These are phyloP conservation scores for Aspergillus terreus DNA, from an alignment of 2,329 filamentous ascomycete genomes.

Conservation along the genomic window DNA sequence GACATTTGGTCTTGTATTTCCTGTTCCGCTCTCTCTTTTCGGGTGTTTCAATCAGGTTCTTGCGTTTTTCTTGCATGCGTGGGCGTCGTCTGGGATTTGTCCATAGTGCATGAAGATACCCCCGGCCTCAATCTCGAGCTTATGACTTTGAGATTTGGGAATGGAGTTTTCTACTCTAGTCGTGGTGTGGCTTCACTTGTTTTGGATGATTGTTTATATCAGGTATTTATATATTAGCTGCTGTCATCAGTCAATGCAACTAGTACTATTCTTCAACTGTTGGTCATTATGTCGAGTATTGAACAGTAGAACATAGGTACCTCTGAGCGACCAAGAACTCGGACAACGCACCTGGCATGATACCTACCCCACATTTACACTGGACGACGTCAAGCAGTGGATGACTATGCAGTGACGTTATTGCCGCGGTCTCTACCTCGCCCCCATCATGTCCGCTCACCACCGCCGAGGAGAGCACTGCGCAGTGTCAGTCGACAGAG, in stretches of 20 bases:
- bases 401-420: constrained; percentile 11
- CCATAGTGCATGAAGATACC: constrained; percentile 35
- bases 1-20: constrained; percentile 1
- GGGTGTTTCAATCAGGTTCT: neutral
- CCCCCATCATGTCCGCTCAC: neutral
- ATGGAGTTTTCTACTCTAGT: constrained; percentile 22
- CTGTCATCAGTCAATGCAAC: neutral
- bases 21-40: neutral
- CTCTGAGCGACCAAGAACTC: neutral
- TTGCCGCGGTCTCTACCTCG: neutral
- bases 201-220: constrained; percentile 12
- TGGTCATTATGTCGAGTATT: neutral
- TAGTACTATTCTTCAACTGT: neutral
- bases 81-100: constrained; percentile 27
- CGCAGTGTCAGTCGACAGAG: neutral
- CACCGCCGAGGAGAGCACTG: neutral
- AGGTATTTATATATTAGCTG: constrained; percentile 1
- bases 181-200: constrained; percentile 22
- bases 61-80: constrained; percentile 23
- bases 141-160: constrained; percentile 19
- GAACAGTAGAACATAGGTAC: neutral
- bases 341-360: neutral
- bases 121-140: constrained; percentile 25
- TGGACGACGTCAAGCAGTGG: neutral
- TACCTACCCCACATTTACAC: constrained; percentile 16